Evolutionary conservation across 805 yeast species (phyloP).

Genomic region (Yamadazyma insecticola): DNA sequence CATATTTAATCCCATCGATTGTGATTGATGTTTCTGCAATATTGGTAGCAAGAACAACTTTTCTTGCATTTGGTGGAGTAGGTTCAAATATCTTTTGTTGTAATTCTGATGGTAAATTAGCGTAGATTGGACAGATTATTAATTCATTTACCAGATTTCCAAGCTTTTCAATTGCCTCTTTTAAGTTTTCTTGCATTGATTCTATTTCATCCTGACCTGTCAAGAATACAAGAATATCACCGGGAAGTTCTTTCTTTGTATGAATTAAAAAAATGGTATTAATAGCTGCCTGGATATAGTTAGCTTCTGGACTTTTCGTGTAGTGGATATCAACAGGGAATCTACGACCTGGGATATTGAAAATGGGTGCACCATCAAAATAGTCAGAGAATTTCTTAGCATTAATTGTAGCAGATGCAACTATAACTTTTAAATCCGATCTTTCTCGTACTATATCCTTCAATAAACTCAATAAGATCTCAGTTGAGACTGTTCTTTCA

Average conservation of each 20-base stretch:
- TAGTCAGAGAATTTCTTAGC: slow-evolving; percentile 82
- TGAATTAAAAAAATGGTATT: slow-evolving; percentile 88
- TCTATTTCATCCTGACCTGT: slow-evolving; percentile 98
- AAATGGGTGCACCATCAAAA: slow-evolving; percentile 79
- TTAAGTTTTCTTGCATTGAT: slow-evolving; percentile 62
- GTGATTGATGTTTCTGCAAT: slow-evolving; percentile 59
- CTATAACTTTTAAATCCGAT: slow-evolving; percentile 66
- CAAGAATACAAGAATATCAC: slow-evolving; percentile 85
- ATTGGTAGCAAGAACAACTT: slow-evolving; percentile 91
- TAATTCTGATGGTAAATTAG: slow-evolving; percentile 81
- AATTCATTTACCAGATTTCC: slow-evolving; percentile 59
- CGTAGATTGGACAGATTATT: slow-evolving; percentile 81
- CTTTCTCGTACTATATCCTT: slow-evolving; percentile 64
- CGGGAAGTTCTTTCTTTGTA: slow-evolving; percentile 53
- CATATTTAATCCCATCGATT: slow-evolving; percentile 39
- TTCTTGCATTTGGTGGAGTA: slow-evolving; percentile 73
- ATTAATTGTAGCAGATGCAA: slow-evolving; percentile 97
- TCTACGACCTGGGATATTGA: slow-evolving; percentile 89
- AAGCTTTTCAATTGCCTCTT: slow-evolving; percentile 59
- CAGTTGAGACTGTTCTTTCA: slow-evolving; percentile 92
- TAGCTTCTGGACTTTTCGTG: slow-evolving; percentile 83
- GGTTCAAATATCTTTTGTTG: slow-evolving; percentile 83
- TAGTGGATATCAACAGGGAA: slow-evolving; percentile 86
- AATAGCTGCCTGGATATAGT: slow-evolving; percentile 84
- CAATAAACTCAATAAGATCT: slow-evolving; percentile 69